Evolutionary conservation across 495 filamentous ascomycete species (phyloP).

Genomic region (Neurospora sp.): DNA sequence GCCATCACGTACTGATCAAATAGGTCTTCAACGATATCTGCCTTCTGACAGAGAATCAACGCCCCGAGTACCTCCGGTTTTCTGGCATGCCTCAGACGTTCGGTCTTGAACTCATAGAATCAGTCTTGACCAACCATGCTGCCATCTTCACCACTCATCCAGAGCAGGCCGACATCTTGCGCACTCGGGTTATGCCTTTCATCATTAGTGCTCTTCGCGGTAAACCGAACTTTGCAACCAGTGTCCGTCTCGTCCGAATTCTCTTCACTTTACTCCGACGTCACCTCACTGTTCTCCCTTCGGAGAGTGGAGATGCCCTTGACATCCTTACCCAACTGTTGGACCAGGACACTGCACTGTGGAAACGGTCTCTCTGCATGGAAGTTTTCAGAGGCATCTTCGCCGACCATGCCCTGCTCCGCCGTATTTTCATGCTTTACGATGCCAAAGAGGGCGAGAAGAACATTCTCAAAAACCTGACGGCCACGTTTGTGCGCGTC

Average conservation of each 20-base stretch:
- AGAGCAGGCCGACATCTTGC: conserved; percentile 71
- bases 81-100: conserved; percentile 68
- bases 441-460: conserved; percentile 66
- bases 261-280: conserved; percentile 67
- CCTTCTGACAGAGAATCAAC: conserved; percentile 72
- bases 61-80: conserved; percentile 66
- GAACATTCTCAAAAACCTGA: conserved; percentile 67
- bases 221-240: conserved; percentile 68
- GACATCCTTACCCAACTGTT: conserved; percentile 78
- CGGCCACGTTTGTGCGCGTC: conserved; percentile 73
- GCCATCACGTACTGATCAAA: conserved; percentile 11
- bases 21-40: conserved; percentile 84
- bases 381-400: conserved; percentile 82
- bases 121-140: conserved; percentile 73
- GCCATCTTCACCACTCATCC: conserved; percentile 65
- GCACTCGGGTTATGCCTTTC: conserved; percentile 73
- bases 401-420: conserved; percentile 62
- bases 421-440: conserved; percentile 71
- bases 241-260: conserved; percentile 71
- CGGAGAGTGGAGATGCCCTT: conserved; percentile 78
- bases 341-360: conserved; percentile 69
- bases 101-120: conserved; percentile 85
- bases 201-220: conserved; percentile 70
- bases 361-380: conserved; percentile 85
- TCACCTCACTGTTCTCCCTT: conserved; percentile 60